Evolutionary conservation across 2,329 filamentous ascomycete genomes (phyloP).

Genomic region (Stemphylium lycopersici): DNA sequence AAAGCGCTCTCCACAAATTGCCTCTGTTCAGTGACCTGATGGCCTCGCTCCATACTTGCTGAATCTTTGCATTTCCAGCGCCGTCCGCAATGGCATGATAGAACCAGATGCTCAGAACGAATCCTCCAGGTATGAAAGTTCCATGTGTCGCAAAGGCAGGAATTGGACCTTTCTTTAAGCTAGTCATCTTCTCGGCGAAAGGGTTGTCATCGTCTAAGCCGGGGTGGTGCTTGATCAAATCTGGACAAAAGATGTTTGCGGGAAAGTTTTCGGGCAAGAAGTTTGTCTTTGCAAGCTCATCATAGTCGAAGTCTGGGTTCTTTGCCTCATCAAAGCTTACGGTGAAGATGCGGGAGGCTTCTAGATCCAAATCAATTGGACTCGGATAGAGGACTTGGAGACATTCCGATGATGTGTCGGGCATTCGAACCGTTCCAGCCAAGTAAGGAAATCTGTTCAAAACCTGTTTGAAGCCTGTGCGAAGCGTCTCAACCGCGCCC

Average conservation of each 20-base stretch:
- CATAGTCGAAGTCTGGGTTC: conserved; percentile 7
- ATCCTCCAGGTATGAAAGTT: conserved; percentile 35
- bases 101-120: conserved; percentile 35
- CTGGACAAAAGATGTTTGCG: conserved; percentile 16
- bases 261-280: conserved; percentile 18
- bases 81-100: conserved; percentile 34
- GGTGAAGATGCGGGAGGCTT: conserved; percentile 14
- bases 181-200: conserved; percentile 14
- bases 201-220: conserved; percentile 18
- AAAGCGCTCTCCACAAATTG: neutral
- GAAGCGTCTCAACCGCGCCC: conserved; percentile 17
- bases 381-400: conserved; percentile 20
- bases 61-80: conserved; percentile 19
- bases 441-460: conserved; percentile 22
- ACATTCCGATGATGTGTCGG: conserved; percentile 1
- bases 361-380: conserved; percentile 10
- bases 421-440: conserved; percentile 18
- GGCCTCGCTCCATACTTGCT: conserved; percentile 19
- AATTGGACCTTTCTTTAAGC: conserved; percentile 17
- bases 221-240: conserved; percentile 14
- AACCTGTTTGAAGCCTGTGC: conserved; percentile 15
- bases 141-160: conserved; percentile 32
- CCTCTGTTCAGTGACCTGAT: neutral
- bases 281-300: conserved; percentile 10
- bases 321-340: neutral